Evolutionary conservation across 805 yeast species (phyloP).

Genomic region (Candida gorgasii): DNA sequence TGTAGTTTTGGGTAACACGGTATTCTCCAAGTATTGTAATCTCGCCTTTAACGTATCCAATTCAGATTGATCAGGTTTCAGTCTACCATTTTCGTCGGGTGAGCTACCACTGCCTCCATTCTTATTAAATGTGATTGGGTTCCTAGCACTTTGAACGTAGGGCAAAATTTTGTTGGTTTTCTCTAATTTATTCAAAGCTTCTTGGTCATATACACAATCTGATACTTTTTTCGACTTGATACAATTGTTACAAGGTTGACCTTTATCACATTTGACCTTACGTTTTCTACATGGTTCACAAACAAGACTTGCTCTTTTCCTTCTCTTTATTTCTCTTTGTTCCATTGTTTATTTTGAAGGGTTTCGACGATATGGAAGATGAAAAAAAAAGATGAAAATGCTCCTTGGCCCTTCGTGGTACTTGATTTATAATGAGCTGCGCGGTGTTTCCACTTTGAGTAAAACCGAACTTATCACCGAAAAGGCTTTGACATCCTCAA

Average conservation of each 20-base stretch:
- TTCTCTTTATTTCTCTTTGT: conserved; percentile 13
- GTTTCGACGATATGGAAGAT: too few relatives aligned
- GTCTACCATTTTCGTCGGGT: too few relatives aligned
- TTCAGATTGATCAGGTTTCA: conserved; percentile 13
- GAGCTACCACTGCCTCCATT: neutral
- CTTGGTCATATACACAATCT: conserved; percentile 16
- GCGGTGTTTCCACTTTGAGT: too few relatives aligned
- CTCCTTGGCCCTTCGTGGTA: too few relatives aligned
- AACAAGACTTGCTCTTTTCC: conserved; percentile 41
- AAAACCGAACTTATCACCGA: too few relatives aligned
- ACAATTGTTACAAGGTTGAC: conserved; percentile 37
- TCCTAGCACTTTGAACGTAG: conserved; percentile 15
- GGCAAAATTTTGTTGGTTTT: conserved; percentile 7
- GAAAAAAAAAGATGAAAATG: too few relatives aligned
- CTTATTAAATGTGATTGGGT: conserved; percentile 12
- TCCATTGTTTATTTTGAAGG: too few relatives aligned
- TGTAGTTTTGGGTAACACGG: conserved; percentile 1
- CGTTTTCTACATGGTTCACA: conserved; percentile 35
- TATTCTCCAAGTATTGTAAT: conserved; percentile 18
- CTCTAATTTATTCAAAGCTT: conserved; percentile 8
- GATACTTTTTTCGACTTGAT: conserved; percentile 23
- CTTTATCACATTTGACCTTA: conserved; percentile 37
- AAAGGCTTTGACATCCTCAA: too few relatives aligned
- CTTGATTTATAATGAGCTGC: too few relatives aligned
- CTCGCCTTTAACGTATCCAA: conserved; percentile 21